These are phyloP conservation scores for Firmiana major DNA, from an alignment of 345 rosid species.

Conservation along the genomic window DNA sequence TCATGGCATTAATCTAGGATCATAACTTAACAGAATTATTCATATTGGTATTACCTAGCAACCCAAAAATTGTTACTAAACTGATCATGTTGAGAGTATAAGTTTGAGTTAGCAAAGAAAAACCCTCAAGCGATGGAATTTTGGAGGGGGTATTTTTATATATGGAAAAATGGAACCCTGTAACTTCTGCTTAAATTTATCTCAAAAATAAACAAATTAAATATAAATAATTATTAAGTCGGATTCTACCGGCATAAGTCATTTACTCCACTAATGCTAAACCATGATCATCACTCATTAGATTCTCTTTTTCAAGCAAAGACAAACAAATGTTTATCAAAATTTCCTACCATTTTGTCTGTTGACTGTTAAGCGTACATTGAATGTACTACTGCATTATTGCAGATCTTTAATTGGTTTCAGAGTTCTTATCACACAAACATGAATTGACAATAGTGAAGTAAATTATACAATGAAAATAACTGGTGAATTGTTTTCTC, in stretches of 20 bases:
- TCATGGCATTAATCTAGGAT: background rate
- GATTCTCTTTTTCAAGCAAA: background rate
- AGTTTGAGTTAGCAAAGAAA: background rate
- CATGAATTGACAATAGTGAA: too few species aligned
- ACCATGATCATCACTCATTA: background rate
- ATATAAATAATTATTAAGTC: too few species aligned
- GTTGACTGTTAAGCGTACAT: too few species aligned
- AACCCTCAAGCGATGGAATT: background rate
- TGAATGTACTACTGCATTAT: too few species aligned
- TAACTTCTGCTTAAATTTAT: background rate
- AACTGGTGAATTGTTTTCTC: too few species aligned
- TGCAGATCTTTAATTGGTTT: too few species aligned
- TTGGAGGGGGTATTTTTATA: background rate
- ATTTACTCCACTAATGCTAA: too few species aligned
- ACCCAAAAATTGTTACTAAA: slow-evolving; percentile 27
- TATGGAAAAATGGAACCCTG: background rate
- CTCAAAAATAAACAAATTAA: too few species aligned
- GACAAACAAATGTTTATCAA: background rate
- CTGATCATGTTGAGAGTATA: slow-evolving; percentile 19
- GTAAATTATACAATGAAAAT: too few species aligned
- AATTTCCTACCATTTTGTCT: too few species aligned
- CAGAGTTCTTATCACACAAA: too few species aligned
- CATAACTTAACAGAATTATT: background rate
- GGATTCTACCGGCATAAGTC: too few species aligned
- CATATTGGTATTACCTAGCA: slow-evolving; percentile 31